Evolutionary conservation across 805 yeast genomes (phyloP), one percentile per base, ranked within the genome.

Genomic region (Saccharomycopsis schoenii): DNA sequence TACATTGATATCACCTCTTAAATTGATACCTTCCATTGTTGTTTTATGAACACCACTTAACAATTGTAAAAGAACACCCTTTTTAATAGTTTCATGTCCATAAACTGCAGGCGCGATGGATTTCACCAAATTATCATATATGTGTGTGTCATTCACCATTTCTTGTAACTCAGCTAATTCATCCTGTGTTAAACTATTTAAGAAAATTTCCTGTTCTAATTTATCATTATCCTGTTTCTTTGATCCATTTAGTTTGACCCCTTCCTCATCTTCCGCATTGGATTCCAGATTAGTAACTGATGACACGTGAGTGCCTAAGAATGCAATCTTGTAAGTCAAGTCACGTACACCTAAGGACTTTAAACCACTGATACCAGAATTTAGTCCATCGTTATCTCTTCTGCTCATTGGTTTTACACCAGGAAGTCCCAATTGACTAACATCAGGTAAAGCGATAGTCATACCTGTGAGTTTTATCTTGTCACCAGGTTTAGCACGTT

Each of bases 401-500:
- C 88, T 76, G 4, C 96, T 82, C 65, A 86, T 82, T 4, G 99
- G 94, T 69, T 91, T 93, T 19, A 93, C 84, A 65, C 99, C 99
- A 0, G 99, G 99, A 42, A 94, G 76, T 4, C 97, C 97, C 59
- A 93, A 77, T 74, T 94, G 99, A 1, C 96, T 78, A 6, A 94
- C 88, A 73, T 93, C 98, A 1, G 99, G 99, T 21, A 93, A 83
- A 9, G 92, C 98, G 62, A 94, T 90, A 70, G 91, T 94, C 0
- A 96, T 86, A 55, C 99, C 99, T 0, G 96, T 89, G 72, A 94
- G 91, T 66, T 84, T 83, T 74, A 97, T 89, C 71, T 89, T 88
- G 73, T 93, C 98, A 66, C 99, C 99, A 1, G 99, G 97, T 73
- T 93, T 94, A 2, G 97, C 97, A 66, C 91, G 80, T 70, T 93